Base-by-base conservation (phyloP, 2,329 filamentous ascomycete species). In the Dactylonectria estremocensis region DNA sequence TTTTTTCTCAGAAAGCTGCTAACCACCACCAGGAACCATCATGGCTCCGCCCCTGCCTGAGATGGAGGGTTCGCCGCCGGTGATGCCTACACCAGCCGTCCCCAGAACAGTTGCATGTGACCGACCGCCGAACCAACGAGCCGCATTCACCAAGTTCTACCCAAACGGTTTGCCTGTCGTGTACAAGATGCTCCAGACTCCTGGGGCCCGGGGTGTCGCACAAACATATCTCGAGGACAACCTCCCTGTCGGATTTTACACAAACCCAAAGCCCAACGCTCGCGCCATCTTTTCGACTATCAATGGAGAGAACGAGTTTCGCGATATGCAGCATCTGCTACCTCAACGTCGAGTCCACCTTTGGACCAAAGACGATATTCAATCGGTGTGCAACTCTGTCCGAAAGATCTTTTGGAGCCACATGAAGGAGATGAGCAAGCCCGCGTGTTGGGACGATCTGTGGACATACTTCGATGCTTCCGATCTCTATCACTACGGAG, bases 401-500 rank as follows among this genome's bases (percentile, higher is more conserved):
- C 82, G 83, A 46, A 74, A 77, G 54, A 65, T 76, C 45, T 75
- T 80, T 54, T 83, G 80, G 80, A 57, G 77, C 1, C 59, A 73
- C 11, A 79, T 86, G 76, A 79, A 76, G 65, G 37, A 40, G 1
- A 80, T 84, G 76, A 67, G 60, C 20, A 50, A 73, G 20, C 79
- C 77, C 2, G 16, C 74, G 31, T 76, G 62, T 67, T 84, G 80
- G 76, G 79, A 80, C 40, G 82, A 85, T 28, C 74, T 88, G 22
- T 87, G 83, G 77, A 71, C 75, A 2, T 87, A 84, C 69, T 88
- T 85, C 54, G 86, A 88, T 68, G 79, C 81, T 1, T 65, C 75
- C 10, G 86, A 88, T 56, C 76, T 88, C 31, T 88, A 85, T 73
- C 54, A 79, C 40, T 77, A 81, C 13, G 86, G 86, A 8, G 83